phyloP scores from a whole-genome alignment of 2,329 filamentous ascomycete genomes.

The Colletotrichum cordylinicola region DNA sequence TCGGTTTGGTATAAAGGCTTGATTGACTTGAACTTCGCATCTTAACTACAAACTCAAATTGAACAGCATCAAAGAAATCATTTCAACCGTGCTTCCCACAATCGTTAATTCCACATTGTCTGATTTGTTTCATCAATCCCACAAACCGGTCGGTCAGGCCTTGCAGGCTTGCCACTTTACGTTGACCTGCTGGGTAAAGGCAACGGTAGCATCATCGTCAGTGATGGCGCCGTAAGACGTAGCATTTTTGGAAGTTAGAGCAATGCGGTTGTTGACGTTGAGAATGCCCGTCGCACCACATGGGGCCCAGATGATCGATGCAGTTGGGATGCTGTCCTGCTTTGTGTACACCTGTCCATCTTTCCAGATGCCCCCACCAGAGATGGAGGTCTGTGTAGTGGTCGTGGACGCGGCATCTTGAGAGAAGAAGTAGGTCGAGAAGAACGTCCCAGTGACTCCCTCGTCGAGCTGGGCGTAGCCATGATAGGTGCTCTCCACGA shows the following conservation, averaged over 20 bases:
- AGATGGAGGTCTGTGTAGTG: conserved; percentile 48
- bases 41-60: not conserved
- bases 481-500: conserved; percentile 54
- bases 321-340: conserved; percentile 48
- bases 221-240: conserved; percentile 39
- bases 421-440: conserved; percentile 53
- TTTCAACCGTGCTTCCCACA: not conserved
- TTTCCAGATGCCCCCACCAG: conserved; percentile 46
- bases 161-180: conserved; percentile 34
- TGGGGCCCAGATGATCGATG: conserved; percentile 49
- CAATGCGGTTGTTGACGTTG: conserved; percentile 45
- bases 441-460: conserved; percentile 49
- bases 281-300: conserved; percentile 51
- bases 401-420: conserved; percentile 49
- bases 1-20: conserved; percentile 24
- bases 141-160: not conserved
- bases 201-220: conserved; percentile 44
- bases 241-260: conserved; percentile 35
- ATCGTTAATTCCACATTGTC: not conserved
- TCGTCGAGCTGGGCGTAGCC: conserved; percentile 51
- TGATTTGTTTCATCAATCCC: not conserved
- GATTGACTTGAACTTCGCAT: conserved; percentile 32
- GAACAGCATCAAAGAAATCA: not conserved
- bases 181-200: conserved; percentile 43
- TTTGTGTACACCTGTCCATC: conserved; percentile 53